A percentile compares a stretch with the other conserved stretches of the same genome.
Evolutionary conservation across 306 rosid genomes (phyloP).

Genomic region (Gillenia trifoliata): DNA sequence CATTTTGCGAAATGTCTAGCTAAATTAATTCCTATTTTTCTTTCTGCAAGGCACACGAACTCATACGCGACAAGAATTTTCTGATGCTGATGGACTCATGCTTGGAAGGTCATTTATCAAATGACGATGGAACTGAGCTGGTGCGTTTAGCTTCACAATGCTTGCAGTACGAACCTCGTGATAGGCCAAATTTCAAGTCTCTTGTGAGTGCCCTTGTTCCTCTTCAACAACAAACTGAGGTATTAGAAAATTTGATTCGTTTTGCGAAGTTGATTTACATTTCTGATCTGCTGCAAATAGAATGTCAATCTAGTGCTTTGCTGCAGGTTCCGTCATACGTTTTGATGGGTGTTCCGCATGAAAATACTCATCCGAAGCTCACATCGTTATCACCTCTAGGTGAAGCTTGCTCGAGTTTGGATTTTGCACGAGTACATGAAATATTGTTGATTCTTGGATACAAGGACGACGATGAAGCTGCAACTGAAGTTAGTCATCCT

Average conservation of each 20-base stretch:
- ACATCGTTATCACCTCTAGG: slow-evolving; percentile 63
- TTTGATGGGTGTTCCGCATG: slow-evolving; percentile 67
- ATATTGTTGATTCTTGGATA: slow-evolving; percentile 70
- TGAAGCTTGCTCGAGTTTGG: slow-evolving; percentile 86
- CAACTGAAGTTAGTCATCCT: slow-evolving; percentile 64
- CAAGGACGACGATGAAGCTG: slow-evolving; percentile 88
- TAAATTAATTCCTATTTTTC: slow-evolving; percentile 7
- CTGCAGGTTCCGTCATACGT: slow-evolving; percentile 58
- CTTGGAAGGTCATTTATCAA: slow-evolving; percentile 80
- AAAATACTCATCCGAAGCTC: slow-evolving; percentile 47
- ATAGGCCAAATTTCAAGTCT: slow-evolving; percentile 82
- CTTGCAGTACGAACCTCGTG: slow-evolving; percentile 79
- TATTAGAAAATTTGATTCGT: slow-evolving; percentile 23
- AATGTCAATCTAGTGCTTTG: slow-evolving; percentile 9
- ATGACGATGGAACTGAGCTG: slow-evolving; percentile 75
- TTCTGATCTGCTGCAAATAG: not conserved
- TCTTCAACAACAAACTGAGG: slow-evolving; percentile 82
- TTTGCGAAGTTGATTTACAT: slow-evolving; percentile 8
- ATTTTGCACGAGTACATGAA: slow-evolving; percentile 81
- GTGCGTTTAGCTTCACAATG: slow-evolving; percentile 81
- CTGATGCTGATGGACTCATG: slow-evolving; percentile 77
- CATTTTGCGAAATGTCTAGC: not conserved
- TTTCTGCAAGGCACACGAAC: slow-evolving; percentile 68
- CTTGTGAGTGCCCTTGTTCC: slow-evolving; percentile 61
- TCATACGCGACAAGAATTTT: slow-evolving; percentile 68